Evolutionary conservation across 768 basidiomycete species (phyloP).

Genomic region (Lactifluus echinatus): DNA sequence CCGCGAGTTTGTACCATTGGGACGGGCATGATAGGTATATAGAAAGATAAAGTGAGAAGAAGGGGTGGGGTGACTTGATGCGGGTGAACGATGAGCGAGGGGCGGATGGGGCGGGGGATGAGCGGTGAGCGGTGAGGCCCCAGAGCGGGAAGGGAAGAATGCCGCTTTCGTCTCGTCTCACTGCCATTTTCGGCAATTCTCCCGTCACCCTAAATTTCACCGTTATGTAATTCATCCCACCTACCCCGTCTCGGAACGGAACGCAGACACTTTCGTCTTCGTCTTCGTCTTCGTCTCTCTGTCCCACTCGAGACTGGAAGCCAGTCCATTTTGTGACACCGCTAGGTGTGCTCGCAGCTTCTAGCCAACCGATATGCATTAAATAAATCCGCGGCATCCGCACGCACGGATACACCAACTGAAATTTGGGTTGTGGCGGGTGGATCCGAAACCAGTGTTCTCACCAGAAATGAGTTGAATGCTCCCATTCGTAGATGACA

Average conservation of each 20-base stretch:
- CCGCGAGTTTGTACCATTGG: constrained; percentile 9
- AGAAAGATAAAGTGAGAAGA: not conserved
- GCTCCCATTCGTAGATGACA: not conserved
- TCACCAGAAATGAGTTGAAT: not conserved
- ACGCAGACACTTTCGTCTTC: not conserved
- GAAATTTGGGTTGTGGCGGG: not conserved
- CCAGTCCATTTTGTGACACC: no score
- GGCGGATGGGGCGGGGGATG: not conserved
- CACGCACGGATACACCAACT: not conserved
- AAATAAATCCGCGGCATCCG: not conserved
- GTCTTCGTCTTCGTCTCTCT: no score
- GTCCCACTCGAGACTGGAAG: no score
- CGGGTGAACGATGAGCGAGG: not conserved
- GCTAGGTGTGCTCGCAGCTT: no score
- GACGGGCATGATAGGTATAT: constrained; percentile 7
- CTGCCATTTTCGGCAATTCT: not conserved
- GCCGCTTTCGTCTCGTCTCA: not conserved
- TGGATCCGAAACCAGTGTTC: not conserved
- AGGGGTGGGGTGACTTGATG: not conserved
- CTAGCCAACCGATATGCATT: not conserved
- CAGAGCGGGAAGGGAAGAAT: not conserved
- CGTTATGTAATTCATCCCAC: not conserved
- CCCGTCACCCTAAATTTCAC: not conserved
- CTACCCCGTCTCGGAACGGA: not conserved
- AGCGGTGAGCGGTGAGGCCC: constrained; percentile 7